These are phyloP conservation scores for Xylaria scruposa DNA, from an alignment of 495 filamentous ascomycete genomes.

Conservation along the genomic window DNA sequence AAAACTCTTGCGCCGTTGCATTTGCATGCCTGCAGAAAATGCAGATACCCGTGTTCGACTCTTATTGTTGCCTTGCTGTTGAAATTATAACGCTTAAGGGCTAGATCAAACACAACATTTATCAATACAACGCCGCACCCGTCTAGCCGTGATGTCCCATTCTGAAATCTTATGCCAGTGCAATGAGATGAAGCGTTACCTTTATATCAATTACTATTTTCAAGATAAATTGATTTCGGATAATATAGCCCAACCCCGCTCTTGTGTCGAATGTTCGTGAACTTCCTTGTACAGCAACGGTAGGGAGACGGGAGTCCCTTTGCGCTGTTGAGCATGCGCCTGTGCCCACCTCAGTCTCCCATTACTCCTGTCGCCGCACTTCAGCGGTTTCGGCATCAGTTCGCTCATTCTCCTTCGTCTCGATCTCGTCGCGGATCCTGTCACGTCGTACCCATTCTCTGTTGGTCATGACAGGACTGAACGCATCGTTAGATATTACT, in stretches of 20 bases:
- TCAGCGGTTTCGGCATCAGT: not conserved
- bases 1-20: not conserved
- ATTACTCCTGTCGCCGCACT: not conserved
- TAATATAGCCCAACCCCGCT: not conserved
- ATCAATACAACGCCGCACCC: not conserved
- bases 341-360: not conserved
- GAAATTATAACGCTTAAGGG: not conserved
- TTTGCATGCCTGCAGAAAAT: not conserved
- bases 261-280: not conserved
- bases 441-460: constrained; percentile 1
- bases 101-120: not conserved
- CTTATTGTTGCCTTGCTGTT: not conserved
- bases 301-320: not conserved
- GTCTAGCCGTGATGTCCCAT: not conserved
- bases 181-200: no score
- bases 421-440: not conserved
- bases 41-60: not conserved
- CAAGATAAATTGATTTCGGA: no score
- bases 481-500: not conserved
- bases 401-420: not conserved
- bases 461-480: not conserved
- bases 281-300: not conserved
- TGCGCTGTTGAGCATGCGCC: not conserved
- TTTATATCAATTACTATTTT: no score
- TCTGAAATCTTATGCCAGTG: not conserved